Conservation (phyloP, 2,329 filamentous ascomycete species). For the Sporothrix schenckii region DNA sequence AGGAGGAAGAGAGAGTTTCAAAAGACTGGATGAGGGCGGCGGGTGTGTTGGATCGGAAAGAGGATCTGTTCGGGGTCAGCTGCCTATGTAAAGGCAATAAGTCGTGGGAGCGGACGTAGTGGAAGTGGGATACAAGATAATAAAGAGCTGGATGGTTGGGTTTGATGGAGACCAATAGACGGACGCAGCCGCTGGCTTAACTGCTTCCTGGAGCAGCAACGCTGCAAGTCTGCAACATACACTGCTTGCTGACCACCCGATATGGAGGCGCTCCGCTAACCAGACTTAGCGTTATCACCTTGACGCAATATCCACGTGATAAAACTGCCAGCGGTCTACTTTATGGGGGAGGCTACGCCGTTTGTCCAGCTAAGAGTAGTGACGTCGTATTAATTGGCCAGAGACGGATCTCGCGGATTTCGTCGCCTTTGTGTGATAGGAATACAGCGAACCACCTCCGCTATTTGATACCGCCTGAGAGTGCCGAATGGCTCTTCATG, state of each 20-base stretch:
- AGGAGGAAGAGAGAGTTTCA: neutral
- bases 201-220: conserved; percentile 1
- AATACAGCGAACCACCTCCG: too few species aligned
- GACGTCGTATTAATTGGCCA: too few species aligned
- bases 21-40: neutral
- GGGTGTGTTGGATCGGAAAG: neutral
- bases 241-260: too few species aligned
- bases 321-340: too few species aligned
- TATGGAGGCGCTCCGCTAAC: too few species aligned
- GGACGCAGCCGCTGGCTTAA: conserved; percentile 6
- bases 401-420: too few species aligned
- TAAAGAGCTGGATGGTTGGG: conserved; percentile 4
- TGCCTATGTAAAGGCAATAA: neutral
- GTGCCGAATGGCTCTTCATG: too few species aligned
- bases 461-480: conserved; percentile 24
- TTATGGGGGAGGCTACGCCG: too few species aligned
- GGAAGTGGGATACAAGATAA: neutral
- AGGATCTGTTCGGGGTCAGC: neutral
- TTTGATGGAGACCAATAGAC: conserved; percentile 15
- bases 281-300: too few species aligned
- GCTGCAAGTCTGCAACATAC: neutral
- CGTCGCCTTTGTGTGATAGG: too few species aligned
- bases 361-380: too few species aligned
- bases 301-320: too few species aligned
- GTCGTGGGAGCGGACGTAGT: neutral